These are phyloP conservation scores for Thermothelomyces thermophilus DNA, from an alignment of 2,329 filamentous ascomycete genomes.

Conservation along the genomic window DNA sequence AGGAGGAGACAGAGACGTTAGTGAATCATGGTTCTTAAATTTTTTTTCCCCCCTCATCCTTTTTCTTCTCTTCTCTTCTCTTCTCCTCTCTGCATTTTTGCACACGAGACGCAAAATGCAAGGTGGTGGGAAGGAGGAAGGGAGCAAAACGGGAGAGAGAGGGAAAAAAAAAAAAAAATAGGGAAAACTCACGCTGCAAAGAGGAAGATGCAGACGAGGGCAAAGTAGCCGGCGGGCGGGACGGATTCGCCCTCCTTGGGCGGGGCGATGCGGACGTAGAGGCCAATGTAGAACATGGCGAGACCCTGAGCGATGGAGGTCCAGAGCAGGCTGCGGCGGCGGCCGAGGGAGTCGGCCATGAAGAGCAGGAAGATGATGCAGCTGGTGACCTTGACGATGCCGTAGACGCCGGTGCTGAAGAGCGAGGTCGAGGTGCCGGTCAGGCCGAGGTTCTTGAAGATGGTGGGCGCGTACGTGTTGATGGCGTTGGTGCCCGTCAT, in stretches of 20 bases:
- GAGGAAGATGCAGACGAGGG: slow-evolving; percentile 59
- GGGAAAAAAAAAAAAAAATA: neutral
- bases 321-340: slow-evolving; percentile 51
- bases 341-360: slow-evolving; percentile 54
- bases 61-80: no score
- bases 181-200: slow-evolving; percentile 39
- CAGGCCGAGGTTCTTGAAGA: slow-evolving; percentile 32
- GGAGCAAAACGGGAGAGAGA: no score
- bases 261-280: slow-evolving; percentile 54
- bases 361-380: slow-evolving; percentile 55
- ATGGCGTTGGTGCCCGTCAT: slow-evolving; percentile 47
- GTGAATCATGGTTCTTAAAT: no score
- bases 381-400: slow-evolving; percentile 54
- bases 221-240: slow-evolving; percentile 56
- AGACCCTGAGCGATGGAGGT: slow-evolving; percentile 54
- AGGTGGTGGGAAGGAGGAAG: no score
- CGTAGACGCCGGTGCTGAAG: slow-evolving; percentile 58
- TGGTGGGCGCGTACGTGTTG: slow-evolving; percentile 32
- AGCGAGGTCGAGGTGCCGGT: slow-evolving; percentile 45
- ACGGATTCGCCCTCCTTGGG: slow-evolving; percentile 44
- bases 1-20: neutral
- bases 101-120: no score
- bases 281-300: slow-evolving; percentile 60
- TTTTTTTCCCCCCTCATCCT: no score
- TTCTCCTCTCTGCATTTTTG: no score